A percentile compares a stretch with the other conserved stretches of the same genome.
Conservation (phyloP, 2,329 filamentous ascomycete species). For the Xylaria arbuscula region DNA sequence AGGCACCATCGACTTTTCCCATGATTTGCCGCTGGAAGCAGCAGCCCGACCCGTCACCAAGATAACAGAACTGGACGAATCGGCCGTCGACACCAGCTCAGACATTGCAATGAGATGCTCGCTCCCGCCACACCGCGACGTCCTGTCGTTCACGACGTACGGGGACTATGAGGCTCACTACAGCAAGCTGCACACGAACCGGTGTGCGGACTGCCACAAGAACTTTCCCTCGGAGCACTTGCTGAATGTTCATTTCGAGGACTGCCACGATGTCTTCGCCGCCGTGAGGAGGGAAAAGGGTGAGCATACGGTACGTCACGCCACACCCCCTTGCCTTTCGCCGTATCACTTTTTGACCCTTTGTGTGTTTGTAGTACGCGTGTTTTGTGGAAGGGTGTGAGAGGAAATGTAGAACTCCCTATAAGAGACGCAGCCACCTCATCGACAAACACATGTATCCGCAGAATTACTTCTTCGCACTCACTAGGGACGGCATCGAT, state of each 20-base stretch:
- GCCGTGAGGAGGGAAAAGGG: conserved; percentile 79
- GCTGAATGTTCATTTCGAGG: conserved; percentile 85
- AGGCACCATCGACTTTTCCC: conserved; percentile 35
- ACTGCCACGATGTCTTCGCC: conserved; percentile 86
- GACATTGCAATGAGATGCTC: conserved; percentile 77
- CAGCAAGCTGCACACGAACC: conserved; percentile 80
- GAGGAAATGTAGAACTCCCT: conserved; percentile 81
- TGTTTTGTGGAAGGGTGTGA: conserved; percentile 94
- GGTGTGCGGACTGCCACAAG: conserved; percentile 84
- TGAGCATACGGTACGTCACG: conserved; percentile 77
- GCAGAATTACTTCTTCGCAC: conserved; percentile 85
- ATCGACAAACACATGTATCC: conserved; percentile 96
- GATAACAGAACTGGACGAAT: conserved; percentile 68
- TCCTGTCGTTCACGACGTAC: conserved; percentile 77
- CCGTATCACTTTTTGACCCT: background rate
- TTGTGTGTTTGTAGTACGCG: conserved; percentile 67
- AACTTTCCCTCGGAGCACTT: conserved; percentile 90
- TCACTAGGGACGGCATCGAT: conserved; percentile 92
- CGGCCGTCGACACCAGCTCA: conserved; percentile 50
- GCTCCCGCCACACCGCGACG: conserved; percentile 80
- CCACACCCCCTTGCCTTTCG: too few relatives aligned
- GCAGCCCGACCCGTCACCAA: conserved; percentile 58
- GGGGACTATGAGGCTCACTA: conserved; percentile 91
- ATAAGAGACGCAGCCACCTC: conserved; percentile 87
- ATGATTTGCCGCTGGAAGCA: conserved; percentile 36